phyloP scores from a whole-genome alignment of 805 yeast genomes.

The Pichia pseudocactophila region DNA sequence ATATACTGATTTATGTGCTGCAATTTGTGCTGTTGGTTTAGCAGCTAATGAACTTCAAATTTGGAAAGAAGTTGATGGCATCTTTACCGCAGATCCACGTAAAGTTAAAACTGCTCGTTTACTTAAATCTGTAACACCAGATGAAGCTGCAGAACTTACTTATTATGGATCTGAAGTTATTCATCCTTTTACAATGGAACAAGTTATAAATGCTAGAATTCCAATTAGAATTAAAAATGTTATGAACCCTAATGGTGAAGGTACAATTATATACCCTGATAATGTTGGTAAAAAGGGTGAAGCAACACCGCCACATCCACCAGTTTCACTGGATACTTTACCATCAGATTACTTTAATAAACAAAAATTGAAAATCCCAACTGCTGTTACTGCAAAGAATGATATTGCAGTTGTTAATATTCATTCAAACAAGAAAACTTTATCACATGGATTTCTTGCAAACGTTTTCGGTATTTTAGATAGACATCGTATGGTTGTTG shows the following conservation, averaged over 20 bases:
- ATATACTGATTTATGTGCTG: conserved; percentile 96
- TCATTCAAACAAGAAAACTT: conserved; percentile 86
- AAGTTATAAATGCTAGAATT: conserved; percentile 89
- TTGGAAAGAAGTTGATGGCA: conserved; percentile 99
- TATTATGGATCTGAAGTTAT: conserved; percentile 97
- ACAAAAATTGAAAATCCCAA: conserved; percentile 52
- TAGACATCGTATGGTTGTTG: conserved; percentile 78
- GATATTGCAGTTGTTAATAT: conserved; percentile 87
- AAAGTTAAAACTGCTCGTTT: conserved; percentile 86
- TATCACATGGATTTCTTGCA: conserved; percentile 93
- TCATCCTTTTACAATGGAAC: conserved; percentile 99
- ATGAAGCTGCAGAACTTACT: conserved; percentile 96
- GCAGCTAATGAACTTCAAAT: conserved; percentile 91
- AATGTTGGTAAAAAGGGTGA: conserved; percentile 79
- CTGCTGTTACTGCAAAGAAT: conserved; percentile 93
- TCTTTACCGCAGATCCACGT: conserved; percentile 96
- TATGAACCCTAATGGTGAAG: conserved; percentile 84
- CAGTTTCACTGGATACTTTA: conserved; percentile 54
- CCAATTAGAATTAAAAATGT: conserved; percentile 97
- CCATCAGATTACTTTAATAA: conserved; percentile 34
- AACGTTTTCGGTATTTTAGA: conserved; percentile 82
- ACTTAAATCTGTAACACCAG: conserved; percentile 86
- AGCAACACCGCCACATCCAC: conserved; percentile 91
- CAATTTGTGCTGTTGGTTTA: conserved; percentile 86
- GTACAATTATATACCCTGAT: conserved; percentile 92